Base-by-base conservation (phyloP, 2,329 filamentous ascomycete genomes). In the Paecilomyces sp. region DNA sequence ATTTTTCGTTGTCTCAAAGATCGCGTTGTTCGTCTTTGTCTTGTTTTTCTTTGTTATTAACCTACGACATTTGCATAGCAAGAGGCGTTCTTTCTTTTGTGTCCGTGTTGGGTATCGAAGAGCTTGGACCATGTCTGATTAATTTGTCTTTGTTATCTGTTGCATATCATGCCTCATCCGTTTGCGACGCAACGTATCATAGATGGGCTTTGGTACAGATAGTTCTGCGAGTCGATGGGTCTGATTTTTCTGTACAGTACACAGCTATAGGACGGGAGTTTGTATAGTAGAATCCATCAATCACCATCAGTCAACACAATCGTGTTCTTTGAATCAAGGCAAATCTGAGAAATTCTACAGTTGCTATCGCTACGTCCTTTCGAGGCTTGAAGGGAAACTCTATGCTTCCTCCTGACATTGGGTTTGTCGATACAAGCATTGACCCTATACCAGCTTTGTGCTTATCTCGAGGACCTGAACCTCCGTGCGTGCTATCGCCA, bases 121-220 rank as follows among this genome's bases (percentile, higher is more conserved):
- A 47, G n/a, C 34, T 58, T 60, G 54, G 59, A 60, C 57, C 30
- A 15, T 56, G 51, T 31, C 50, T 41, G 47, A 31, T 28, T 60
- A 15, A 56, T 57, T 56, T 41, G 33, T 12, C 41, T 60, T 15
- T n/a, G 54, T 24, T 56, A 53, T 64, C 59, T 61, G 68, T 68
- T 68, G 36, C 51, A 56, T 52, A 53, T 24, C 51, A 33, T 50
- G 22, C 41, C 53, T 58, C 25, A 61, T 63, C 58, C 57, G 58
- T 61, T 60, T 63, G 55, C 62, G 58, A 64, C 58, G 41, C 59
- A n/a, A 18, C 25, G 47, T 47, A 53, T 12, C 59, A 62, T 22
- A 58, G 41, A 47, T n/a, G n/a, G 41, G 5, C 2, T 47, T 18
- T 47, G 41, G 41, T 47, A 47, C n/a, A 15, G 41, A 47, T n/a